Conservation (phyloP, 129 eudicot genomes). For the Flaveria trinervia region DNA sequence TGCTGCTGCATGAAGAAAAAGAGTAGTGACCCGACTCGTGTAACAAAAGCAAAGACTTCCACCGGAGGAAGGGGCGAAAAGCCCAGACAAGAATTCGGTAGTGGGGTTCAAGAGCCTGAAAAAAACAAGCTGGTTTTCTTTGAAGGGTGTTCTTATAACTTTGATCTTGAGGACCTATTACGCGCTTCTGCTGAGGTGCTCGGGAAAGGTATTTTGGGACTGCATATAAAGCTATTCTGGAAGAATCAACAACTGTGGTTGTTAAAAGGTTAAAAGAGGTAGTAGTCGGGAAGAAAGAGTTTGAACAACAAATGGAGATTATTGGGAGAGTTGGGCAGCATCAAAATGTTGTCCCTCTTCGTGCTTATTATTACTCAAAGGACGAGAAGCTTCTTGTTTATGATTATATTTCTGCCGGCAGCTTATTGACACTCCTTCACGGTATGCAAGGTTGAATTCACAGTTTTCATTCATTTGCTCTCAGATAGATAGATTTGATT, state of each 20-base stretch:
- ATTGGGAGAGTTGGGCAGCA: conserved; percentile 85
- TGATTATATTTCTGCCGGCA: conserved; percentile 67
- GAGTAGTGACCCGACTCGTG: conserved; percentile 44
- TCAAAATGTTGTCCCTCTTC: conserved; percentile 75
- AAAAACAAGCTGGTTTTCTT: conserved; percentile 46
- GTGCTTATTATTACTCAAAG: conserved; percentile 82
- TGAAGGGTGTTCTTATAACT: conserved; percentile 43
- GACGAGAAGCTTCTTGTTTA: conserved; percentile 83
- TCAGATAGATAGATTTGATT: neutral
- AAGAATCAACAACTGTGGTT: conserved; percentile 35
- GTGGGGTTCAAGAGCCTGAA: conserved; percentile 87
- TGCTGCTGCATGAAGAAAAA: conserved; percentile 61
- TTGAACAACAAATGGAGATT: conserved; percentile 84
- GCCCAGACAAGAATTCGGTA: conserved; percentile 72
- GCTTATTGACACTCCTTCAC: conserved; percentile 70
- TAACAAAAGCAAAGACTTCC: conserved; percentile 55
- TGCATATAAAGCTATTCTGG: conserved; percentile 43
- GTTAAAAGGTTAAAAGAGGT: conserved; percentile 53
- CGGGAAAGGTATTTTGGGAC: conserved; percentile 51
- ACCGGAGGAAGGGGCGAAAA: conserved; percentile 76
- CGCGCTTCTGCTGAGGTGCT: conserved; percentile 51
- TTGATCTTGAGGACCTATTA: conserved; percentile 44
- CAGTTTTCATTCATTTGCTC: neutral
- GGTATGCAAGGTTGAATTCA: conserved; percentile 39
- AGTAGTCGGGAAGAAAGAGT: conserved; percentile 70